Conservation (phyloP, 108 stramenopile genomes). For the Epithemia pelagica region DNA sequence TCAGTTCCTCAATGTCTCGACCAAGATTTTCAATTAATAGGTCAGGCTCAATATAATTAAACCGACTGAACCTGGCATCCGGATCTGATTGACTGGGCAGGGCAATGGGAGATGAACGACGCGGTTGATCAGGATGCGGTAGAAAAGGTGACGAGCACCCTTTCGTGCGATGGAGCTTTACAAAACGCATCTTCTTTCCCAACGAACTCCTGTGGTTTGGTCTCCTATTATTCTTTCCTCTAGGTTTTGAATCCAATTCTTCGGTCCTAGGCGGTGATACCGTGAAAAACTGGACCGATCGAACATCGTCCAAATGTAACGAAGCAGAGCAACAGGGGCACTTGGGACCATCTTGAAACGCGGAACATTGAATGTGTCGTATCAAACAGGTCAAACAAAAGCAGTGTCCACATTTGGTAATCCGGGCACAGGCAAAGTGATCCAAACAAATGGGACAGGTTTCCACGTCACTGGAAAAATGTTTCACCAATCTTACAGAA, state of each 20-base stretch:
- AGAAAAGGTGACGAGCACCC: constrained; percentile 54
- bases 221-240: no score
- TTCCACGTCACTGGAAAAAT: constrained; percentile 2
- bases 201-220: no score
- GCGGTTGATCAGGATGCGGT: constrained; percentile 23
- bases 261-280: background rate
- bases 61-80: constrained; percentile 39
- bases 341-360: constrained; percentile 16
- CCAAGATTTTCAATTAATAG: background rate
- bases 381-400: constrained; percentile 70
- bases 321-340: constrained; percentile 51
- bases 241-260: no score
- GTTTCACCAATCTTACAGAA: constrained; percentile 28
- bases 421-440: constrained; percentile 41
- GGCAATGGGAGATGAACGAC: constrained; percentile 20
- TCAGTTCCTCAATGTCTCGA: background rate
- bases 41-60: constrained; percentile 37
- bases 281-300: constrained; percentile 40
- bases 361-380: constrained; percentile 45
- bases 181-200: constrained; percentile 32
- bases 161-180: constrained; percentile 53
- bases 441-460: constrained; percentile 74
- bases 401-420: constrained; percentile 73
- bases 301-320: constrained; percentile 39
- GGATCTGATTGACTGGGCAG: constrained; percentile 25